phyloP scores from a whole-genome alignment of 2,329 filamentous ascomycete genomes.

The Curvularia hawaiiensis region DNA sequence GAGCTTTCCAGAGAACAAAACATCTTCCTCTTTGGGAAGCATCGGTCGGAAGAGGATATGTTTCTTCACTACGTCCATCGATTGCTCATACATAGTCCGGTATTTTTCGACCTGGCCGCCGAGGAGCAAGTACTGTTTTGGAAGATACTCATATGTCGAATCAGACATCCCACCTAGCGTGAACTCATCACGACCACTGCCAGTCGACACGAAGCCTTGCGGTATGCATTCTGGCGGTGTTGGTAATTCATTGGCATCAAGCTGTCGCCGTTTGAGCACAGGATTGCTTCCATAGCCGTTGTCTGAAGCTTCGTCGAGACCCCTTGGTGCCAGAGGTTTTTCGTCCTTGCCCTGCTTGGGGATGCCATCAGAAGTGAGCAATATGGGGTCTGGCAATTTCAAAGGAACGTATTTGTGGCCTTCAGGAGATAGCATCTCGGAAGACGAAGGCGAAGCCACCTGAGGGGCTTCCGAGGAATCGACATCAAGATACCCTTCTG shows the following conservation, averaged over 20 bases:
- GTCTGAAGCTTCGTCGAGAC: constrained; percentile 17
- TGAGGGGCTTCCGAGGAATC: constrained; percentile 1
- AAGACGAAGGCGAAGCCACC: constrained; percentile 17
- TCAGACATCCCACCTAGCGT: constrained; percentile 50
- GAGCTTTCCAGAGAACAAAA: constrained; percentile 49
- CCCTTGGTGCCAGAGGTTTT: constrained; percentile 12
- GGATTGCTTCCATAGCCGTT: constrained; percentile 33
- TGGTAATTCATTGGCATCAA: constrained; percentile 29
- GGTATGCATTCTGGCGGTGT: constrained; percentile 38
- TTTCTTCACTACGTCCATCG: constrained; percentile 51
- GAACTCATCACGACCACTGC: constrained; percentile 52
- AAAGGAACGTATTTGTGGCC: constrained; percentile 44
- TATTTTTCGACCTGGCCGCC: constrained; percentile 56
- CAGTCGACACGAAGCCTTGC: constrained; percentile 62
- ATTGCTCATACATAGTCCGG: constrained; percentile 62
- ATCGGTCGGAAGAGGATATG: constrained; percentile 59
- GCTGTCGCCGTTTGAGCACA: constrained; percentile 32
- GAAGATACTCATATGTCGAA: constrained; percentile 52
- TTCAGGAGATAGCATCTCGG: constrained; percentile 31
- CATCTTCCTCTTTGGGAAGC: constrained; percentile 52
- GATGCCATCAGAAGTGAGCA: constrained; percentile 27
- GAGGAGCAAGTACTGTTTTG: constrained; percentile 55
- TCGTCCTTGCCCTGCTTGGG: constrained; percentile 1
- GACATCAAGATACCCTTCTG: constrained; percentile 13
- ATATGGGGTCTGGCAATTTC: constrained; percentile 36